A percentile compares a stretch with the other conserved stretches of the same genome.
Conservation (phyloP, 2,329 filamentous ascomycete species). For the Cercospora nicotianae region DNA sequence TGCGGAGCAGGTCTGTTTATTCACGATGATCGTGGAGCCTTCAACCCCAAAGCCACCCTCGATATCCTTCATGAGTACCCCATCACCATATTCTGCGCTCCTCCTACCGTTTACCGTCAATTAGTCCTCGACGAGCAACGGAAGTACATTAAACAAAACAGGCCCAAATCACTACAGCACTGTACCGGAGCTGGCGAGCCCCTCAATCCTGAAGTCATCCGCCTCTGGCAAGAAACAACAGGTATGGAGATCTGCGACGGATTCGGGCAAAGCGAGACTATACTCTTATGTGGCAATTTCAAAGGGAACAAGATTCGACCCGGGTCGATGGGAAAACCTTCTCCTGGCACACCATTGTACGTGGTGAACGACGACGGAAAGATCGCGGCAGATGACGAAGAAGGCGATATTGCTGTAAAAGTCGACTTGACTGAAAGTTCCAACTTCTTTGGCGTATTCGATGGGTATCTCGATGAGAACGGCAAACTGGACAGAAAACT, state of each 20-base stretch:
- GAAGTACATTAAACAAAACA: conserved; percentile 32
- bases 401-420: conserved; percentile 42
- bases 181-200: conserved; percentile 45
- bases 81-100: conserved; percentile 46
- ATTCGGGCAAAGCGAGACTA: conserved; percentile 46
- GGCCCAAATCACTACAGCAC: conserved; percentile 38
- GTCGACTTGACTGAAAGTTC: conserved; percentile 27
- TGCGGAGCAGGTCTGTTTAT: conserved; percentile 45
- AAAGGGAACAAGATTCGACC: conserved; percentile 38
- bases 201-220: conserved; percentile 44
- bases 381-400: conserved; percentile 32
- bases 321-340: conserved; percentile 45
- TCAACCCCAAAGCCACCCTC: conserved; percentile 37
- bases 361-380: conserved; percentile 39
- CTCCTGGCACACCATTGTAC: conserved; percentile 41
- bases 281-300: conserved; percentile 45
- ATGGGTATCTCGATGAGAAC: conserved; percentile 34
- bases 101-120: conserved; percentile 45
- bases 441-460: conserved; percentile 34
- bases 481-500: conserved; percentile 30
- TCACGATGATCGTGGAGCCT: conserved; percentile 42
- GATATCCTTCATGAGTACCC: conserved; percentile 41
- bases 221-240: conserved; percentile 40
- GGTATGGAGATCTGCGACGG: conserved; percentile 44
- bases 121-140: conserved; percentile 41